Evolutionary conservation across 148 eudicot genomes (phyloP).

Genomic region (Vaccinium myrtillus): DNA sequence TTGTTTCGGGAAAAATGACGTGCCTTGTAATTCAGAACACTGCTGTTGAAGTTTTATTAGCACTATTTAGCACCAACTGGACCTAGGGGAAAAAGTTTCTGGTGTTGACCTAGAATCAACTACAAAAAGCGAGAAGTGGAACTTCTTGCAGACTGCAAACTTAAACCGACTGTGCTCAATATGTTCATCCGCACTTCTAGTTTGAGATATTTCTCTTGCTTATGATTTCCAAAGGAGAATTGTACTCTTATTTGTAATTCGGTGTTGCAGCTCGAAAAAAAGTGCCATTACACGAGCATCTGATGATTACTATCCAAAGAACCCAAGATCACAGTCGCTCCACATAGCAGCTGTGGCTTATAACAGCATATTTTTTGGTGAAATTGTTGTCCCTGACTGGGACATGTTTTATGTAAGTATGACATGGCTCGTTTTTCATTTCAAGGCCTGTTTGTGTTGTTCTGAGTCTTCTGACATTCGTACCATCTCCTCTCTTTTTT

Average conservation of each 20-base stretch:
- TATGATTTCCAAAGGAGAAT: not conserved
- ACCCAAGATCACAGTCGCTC: slow-evolving; percentile 37
- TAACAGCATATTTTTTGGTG: slow-evolving; percentile 46
- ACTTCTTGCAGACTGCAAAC: not conserved
- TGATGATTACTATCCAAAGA: slow-evolving; percentile 45
- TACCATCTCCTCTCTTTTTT: not conserved
- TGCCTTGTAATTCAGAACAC: not conserved
- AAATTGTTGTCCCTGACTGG: slow-evolving; percentile 49
- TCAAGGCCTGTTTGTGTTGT: not conserved
- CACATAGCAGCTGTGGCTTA: slow-evolving; percentile 45
- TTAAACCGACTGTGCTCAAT: not conserved
- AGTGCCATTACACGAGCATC: slow-evolving; percentile 48
- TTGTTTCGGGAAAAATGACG: not conserved
- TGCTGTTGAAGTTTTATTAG: not conserved
- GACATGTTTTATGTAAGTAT: slow-evolving; percentile 50
- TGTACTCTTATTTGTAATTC: slow-evolving; percentile 13
- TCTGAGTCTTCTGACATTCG: not conserved
- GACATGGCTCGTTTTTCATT: slow-evolving; percentile 9
- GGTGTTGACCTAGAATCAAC: not conserved
- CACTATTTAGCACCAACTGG: not conserved
- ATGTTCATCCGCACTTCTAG: not conserved
- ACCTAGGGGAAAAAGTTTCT: not conserved
- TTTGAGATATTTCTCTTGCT: not conserved
- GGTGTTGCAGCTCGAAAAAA: slow-evolving; percentile 31
- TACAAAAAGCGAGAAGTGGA: not conserved